A percentile compares a stretch with the other conserved stretches of the same genome.
These are phyloP conservation scores for Dissophora globulifera DNA, from an alignment of 192 early-diverging fungal species.

Conservation along the genomic window DNA sequence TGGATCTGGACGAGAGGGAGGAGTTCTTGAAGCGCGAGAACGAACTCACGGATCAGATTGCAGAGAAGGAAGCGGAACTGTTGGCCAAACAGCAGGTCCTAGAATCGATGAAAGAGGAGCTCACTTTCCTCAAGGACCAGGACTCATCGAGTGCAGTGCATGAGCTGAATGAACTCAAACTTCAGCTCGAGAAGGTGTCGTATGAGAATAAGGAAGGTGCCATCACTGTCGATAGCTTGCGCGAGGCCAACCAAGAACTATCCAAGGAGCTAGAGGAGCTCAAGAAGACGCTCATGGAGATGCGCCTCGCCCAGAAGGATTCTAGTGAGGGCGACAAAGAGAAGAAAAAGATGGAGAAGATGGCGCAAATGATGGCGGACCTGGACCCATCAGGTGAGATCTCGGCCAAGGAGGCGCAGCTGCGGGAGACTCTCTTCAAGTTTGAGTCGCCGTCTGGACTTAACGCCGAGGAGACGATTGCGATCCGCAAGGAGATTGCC, in stretches of 20 bases:
- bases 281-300: conserved; percentile 72
- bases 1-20: conserved; percentile 92
- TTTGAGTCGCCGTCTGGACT: conserved; percentile 72
- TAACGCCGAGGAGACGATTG: conserved; percentile 69
- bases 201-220: conserved; percentile 90
- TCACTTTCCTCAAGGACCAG: conserved; percentile 74
- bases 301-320: conserved; percentile 62
- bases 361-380: conserved; percentile 85
- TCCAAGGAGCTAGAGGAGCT: conserved; percentile 76
- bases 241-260: conserved; percentile 86
- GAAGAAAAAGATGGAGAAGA: conserved; percentile 83
- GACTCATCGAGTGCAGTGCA: conserved; percentile 59
- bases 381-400: conserved; percentile 82
- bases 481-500: conserved; percentile 77
- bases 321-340: conserved; percentile 74
- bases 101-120: conserved; percentile 77
- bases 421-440: conserved; percentile 74
- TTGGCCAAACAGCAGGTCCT: conserved; percentile 66
- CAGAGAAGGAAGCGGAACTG: conserved; percentile 91
- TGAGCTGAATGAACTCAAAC: conserved; percentile 79
- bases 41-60: conserved; percentile 92
- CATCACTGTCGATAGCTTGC: conserved; percentile 90
- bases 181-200: conserved; percentile 88
- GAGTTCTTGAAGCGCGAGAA: conserved; percentile 96
- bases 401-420: conserved; percentile 78